Base-by-base conservation (phyloP, 139 green algal genomes). In the Chlamydomonas eustigma region DNA sequence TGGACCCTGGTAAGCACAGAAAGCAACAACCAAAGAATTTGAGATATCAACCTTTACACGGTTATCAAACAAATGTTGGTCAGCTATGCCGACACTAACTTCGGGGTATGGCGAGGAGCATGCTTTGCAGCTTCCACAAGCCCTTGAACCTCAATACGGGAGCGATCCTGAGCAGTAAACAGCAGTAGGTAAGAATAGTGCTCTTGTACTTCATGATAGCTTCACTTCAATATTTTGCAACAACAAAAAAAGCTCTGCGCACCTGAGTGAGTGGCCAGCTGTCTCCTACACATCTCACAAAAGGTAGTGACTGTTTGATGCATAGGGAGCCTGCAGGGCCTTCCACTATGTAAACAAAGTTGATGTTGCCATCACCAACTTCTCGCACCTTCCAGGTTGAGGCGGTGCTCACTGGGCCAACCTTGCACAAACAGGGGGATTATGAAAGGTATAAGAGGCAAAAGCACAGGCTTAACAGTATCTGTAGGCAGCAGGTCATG, bases 321-420 rank as follows among this genome's bases (percentile, higher is more conserved):
- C 86, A 88, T 72, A 97, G 39, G 2, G 71, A 76, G 36, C 92
- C 91, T 2, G 37, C 32, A 0, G 92, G 90, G 4, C 93, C 95
- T 51, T 92, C 83, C 35, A 99, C 73, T 32, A 98, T 92, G 84
- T 92, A 99, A 44, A 99, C 94, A 80, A 96, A 99, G 84, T 99
- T 99, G 81, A 99, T 95, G 88, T 99, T 99, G 71, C 95, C 95
- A 78, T 99, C 95, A 0, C 93, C 94, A 1, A 98, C 89, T 82
- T 99, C 94, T 12, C 73, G 36, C 8, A 37, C 30, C 22, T 64
- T 6, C 66, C 66, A 73, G 44, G 66, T 51, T 32, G 71, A 75
- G 25, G 66, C 71, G 64, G 18, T 85, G 37, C 73, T 64, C 0
- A 74, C 30, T 31, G 83, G 80, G 0, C 89, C 90, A 69, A 93